Conservation (phyloP, 225 moss, liverwort and hornwort species). For the Takakia lepidozioides region DNA sequence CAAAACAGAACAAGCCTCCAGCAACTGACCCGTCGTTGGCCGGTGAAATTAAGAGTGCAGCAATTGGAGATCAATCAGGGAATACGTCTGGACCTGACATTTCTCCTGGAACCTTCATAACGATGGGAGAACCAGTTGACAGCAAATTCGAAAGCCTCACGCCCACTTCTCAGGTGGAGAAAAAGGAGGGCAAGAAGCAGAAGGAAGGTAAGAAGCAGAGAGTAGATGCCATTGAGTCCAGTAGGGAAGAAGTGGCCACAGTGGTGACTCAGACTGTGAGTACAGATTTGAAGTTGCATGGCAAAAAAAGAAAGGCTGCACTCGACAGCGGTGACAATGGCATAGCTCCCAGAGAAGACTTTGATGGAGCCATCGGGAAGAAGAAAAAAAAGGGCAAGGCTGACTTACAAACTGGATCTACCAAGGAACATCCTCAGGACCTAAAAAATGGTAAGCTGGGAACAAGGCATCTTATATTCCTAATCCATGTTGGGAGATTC, state of each 20-base stretch:
- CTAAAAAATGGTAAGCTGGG: too few species aligned
- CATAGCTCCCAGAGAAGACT: background rate
- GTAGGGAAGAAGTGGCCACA: background rate
- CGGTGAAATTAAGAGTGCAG: conserved; percentile 2
- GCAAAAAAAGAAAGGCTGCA: conserved; percentile 7
- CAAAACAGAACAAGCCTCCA: conserved; percentile 15
- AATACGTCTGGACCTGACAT: conserved; percentile 7
- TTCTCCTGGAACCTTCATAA: conserved; percentile 6
- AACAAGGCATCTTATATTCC: too few species aligned
- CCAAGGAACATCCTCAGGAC: too few species aligned
- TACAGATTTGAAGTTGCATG: background rate
- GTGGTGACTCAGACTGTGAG: background rate
- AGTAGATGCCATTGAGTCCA: conserved; percentile 10
- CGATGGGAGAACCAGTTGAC: too few species aligned
- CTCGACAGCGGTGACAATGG: background rate
- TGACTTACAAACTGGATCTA: too few species aligned
- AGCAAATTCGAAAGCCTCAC: conserved; percentile 8
- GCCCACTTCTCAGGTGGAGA: background rate
- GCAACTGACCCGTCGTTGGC: conserved; percentile 3
- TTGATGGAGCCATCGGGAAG: background rate
- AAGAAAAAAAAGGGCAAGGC: background rate
- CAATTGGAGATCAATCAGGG: conserved; percentile 1
- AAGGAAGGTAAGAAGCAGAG: conserved; percentile 29
- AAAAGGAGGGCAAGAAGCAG: conserved; percentile 4
- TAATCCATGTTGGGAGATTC: too few species aligned